Percentiles rank a stretch among this genome's conserved stretches.
phyloP scores from a whole-genome alignment of 2,329 filamentous ascomycete species.

The Ophiocordyceps australis region DNA sequence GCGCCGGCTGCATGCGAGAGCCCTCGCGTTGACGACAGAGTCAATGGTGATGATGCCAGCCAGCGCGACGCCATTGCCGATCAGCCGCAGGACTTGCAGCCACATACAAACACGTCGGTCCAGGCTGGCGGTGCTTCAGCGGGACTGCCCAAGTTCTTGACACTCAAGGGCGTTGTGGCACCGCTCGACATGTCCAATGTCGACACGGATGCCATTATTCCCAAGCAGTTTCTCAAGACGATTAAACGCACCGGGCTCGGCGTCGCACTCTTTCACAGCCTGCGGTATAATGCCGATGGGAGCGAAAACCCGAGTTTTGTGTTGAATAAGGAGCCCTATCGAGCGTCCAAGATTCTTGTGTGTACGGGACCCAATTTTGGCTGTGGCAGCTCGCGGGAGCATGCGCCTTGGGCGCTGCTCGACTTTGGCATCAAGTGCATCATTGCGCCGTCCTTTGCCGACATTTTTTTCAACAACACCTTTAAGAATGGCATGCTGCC shows the following conservation, averaged over 20 bases:
- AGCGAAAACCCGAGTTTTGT: conserved; percentile 66
- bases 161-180: conserved; percentile 72
- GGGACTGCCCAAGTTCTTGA: conserved; percentile 70
- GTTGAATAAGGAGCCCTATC: conserved; percentile 80
- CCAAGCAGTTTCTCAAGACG: conserved; percentile 98
- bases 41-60: conserved; percentile 28
- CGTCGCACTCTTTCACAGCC: conserved; percentile 67
- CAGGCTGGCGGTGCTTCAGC: conserved; percentile 19
- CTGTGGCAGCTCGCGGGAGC: conserved; percentile 81
- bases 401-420: conserved; percentile 90
- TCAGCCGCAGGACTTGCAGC: conserved; percentile 42
- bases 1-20: conserved; percentile 14
- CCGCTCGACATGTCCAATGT: conserved; percentile 79
- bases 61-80: conserved; percentile 37
- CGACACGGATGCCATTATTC: conserved; percentile 98
- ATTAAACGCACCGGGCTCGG: conserved; percentile 96
- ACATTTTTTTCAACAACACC: conserved; percentile 98
- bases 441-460: conserved; percentile 61
- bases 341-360: conserved; percentile 71
- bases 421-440: conserved; percentile 93
- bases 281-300: conserved; percentile 60
- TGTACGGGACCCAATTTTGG: conserved; percentile 90
- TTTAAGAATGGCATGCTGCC: conserved; percentile 99
- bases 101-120: conserved; percentile 44
- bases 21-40: conserved; percentile 32